Conservation (phyloP, 371 early-diverging fungal species). For the Blakeslea trispora region DNA sequence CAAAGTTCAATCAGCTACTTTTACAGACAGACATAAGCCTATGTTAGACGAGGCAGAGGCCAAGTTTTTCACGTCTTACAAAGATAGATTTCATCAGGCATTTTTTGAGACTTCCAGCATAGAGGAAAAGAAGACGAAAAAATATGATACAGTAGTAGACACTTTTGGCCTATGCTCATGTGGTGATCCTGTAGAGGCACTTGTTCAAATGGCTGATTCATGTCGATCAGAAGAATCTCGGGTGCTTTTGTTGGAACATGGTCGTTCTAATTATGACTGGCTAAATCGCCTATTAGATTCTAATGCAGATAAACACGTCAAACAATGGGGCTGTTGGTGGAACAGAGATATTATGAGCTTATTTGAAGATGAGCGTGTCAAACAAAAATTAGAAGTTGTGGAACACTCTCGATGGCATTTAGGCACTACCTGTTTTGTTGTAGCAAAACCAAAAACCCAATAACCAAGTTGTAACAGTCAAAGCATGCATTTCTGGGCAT, state of each 20-base stretch:
- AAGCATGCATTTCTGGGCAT: no score
- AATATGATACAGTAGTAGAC: constrained; percentile 76
- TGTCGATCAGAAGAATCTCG: constrained; percentile 59
- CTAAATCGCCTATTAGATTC: constrained; percentile 72
- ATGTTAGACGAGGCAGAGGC: constrained; percentile 65
- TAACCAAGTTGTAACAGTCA: no score
- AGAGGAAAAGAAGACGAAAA: constrained; percentile 27
- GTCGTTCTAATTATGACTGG: constrained; percentile 64
- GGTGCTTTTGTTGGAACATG: constrained; percentile 80
- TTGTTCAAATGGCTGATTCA: constrained; percentile 67
- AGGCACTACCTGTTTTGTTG: constrained; percentile 78
- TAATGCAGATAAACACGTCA: constrained; percentile 70
- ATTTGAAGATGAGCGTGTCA: constrained; percentile 52
- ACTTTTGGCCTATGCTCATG: constrained; percentile 84
- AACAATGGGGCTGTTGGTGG: constrained; percentile 88
- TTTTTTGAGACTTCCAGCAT: constrained; percentile 39
- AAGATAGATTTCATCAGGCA: constrained; percentile 39
- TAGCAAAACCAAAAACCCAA: constrained; percentile 55
- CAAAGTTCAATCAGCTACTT: constrained; percentile 44
- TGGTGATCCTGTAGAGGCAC: constrained; percentile 65
- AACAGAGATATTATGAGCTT: constrained; percentile 78
- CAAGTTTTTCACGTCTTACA: constrained; percentile 39
- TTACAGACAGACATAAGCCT: constrained; percentile 57
- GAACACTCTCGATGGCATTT: constrained; percentile 71
- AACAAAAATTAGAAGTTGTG: constrained; percentile 61